phyloP scores from a whole-genome alignment of 1,284 basidiomycete species.

The Cystobasidium pallidum region DNA sequence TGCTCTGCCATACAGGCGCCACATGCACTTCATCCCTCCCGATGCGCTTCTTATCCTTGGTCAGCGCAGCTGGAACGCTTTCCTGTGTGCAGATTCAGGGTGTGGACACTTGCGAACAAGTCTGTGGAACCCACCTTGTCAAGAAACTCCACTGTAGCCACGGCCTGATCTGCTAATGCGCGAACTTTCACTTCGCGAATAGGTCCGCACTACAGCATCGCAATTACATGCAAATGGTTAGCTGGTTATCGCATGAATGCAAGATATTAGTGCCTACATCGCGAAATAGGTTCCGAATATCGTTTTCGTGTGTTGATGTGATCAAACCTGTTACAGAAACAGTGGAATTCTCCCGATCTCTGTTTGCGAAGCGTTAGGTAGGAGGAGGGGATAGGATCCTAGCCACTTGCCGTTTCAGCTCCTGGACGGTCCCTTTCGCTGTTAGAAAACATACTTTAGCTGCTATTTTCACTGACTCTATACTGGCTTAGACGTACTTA shows the following conservation, averaged over 20 bases:
- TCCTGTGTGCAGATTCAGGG: constrained; percentile 61
- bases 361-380: constrained; percentile 54
- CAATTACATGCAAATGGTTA: constrained; percentile 10
- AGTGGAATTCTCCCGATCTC: constrained; percentile 94
- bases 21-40: constrained; percentile 71
- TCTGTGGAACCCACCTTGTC: constrained; percentile 63
- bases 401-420: neutral
- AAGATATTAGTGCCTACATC: constrained; percentile 65
- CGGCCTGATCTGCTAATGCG: constrained; percentile 62
- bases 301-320: constrained; percentile 64
- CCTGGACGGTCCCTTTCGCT: neutral
- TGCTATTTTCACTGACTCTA: too few species aligned
- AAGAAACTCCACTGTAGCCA: constrained; percentile 79
- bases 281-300: constrained; percentile 75
- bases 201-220: constrained; percentile 70
- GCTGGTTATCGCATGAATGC: neutral
- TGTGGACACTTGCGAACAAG: neutral
- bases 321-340: constrained; percentile 81
- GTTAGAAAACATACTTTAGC: too few species aligned
- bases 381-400: neutral
- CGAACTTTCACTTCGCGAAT: constrained; percentile 76
- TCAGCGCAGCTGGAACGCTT: constrained; percentile 78
- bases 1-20: constrained; percentile 88
- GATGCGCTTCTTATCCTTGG: constrained; percentile 88
- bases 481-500: too few species aligned